Evolutionary conservation across 1,284 basidiomycete species (phyloP), one percentile per base, ranked within the genome.

Genomic region (Hypsizygus ulmarius): DNA sequence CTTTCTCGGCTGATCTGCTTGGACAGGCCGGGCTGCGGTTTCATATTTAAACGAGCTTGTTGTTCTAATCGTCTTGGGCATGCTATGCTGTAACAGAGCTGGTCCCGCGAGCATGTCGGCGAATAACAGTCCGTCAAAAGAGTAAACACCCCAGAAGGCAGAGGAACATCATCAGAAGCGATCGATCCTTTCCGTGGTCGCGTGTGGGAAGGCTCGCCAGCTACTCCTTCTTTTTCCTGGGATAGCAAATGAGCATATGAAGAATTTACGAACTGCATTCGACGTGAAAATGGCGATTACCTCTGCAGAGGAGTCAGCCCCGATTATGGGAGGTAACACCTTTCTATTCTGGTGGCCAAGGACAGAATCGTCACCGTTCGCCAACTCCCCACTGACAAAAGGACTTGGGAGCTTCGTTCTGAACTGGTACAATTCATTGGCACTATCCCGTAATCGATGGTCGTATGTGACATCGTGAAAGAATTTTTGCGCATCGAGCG

Each of bases 381-480:
- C 58, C 32, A 87, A 61, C 54, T 90, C 87, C n/a, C 84, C 87
- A 50, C 84, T 87, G 43, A 84, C 84, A 56, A 89, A 90, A 1
- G 88, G 87, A 62, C 82, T 88, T 5, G 81, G 79, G 34, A 92
- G 62, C 59, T 81, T 82, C 28, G 81, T 82, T 53, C 78, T 74
- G 71, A 99, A 98, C 66, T 97, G 95, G 68, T 98, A 99, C 25
- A 99, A 72, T 69, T 99, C 97, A 53, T 81, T 78, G 2, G 85
- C 74, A 58, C 85, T 93, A 68, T 99, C 97, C 42, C 97, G 78
- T 53, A 99, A 66, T 10, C 96, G 85, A 67, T 99, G 97, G 63
- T 98, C 95, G 65, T 99, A 99, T 5, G 96, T 97, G 55, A 99
- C 97, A 62, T 98, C 97, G 66, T 99, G 97, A 67, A 99, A 99